phyloP scores from a whole-genome alignment of 495 filamentous ascomycete genomes.

The Neurospora sp. region DNA sequence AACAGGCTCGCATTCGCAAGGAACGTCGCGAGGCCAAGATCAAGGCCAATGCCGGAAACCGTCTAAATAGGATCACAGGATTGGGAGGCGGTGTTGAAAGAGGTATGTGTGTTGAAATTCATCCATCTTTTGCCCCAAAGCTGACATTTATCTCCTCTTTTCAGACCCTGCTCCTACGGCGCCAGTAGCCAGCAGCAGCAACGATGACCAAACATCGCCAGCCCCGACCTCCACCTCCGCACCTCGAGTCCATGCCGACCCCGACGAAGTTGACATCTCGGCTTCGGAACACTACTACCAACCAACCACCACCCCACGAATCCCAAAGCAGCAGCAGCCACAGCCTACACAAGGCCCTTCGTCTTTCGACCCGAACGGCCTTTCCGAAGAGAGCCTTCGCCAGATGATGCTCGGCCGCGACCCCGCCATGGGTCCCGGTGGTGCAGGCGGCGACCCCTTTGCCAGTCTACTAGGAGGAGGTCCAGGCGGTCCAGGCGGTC shows the following conservation, averaged over 20 bases:
- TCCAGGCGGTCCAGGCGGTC: constrained; percentile 13
- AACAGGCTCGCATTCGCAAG: constrained; percentile 75
- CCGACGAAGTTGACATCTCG: constrained; percentile 64
- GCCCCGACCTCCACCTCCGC: not conserved
- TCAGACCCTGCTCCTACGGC: constrained; percentile 7
- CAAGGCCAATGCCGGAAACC: constrained; percentile 63
- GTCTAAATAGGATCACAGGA: constrained; percentile 79
- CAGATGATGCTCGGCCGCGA: constrained; percentile 37
- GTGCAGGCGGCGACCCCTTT: constrained; percentile 28
- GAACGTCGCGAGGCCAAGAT: constrained; percentile 88
- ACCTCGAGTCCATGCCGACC: constrained; percentile 41
- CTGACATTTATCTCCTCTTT: not conserved
- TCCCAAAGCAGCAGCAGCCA: constrained; percentile 16
- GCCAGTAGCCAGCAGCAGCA: constrained; percentile 8
- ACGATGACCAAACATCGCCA: not conserved
- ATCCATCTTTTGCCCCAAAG: not conserved
- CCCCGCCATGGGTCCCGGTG: constrained; percentile 4
- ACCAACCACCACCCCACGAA: constrained; percentile 31
- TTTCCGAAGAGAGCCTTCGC: constrained; percentile 33
- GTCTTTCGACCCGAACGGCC: not conserved
- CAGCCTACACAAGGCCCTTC: constrained; percentile 5
- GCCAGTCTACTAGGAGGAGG: constrained; percentile 9
- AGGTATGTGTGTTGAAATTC: constrained; percentile 22
- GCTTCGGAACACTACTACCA: constrained; percentile 40
- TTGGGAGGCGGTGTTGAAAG: constrained; percentile 54